A percentile compares a stretch with the other conserved stretches of the same genome.
Conservation (phyloP, 345 rosid genomes). For the Draba incana region DNA sequence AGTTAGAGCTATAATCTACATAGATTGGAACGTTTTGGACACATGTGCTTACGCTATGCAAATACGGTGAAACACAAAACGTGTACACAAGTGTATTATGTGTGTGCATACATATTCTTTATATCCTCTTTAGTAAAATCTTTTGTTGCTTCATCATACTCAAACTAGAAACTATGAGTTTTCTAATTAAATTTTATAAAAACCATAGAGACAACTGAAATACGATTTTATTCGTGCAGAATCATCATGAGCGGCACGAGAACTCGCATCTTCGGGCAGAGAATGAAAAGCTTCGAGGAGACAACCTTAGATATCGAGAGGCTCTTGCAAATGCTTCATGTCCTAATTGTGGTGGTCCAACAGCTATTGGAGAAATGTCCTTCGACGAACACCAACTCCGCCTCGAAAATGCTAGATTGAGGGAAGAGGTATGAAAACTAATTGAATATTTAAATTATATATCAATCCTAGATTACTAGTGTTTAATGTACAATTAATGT, state of each 20-base stretch:
- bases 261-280: conserved; percentile 80
- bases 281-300: conserved; percentile 90
- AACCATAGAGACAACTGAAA: neutral
- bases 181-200: conserved; percentile 2
- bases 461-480: neutral
- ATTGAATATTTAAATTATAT: neutral
- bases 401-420: conserved; percentile 78
- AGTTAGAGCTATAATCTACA: conserved; percentile 7
- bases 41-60: conserved; percentile 18
- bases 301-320: conserved; percentile 82
- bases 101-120: conserved; percentile 1
- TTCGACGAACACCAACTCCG: conserved; percentile 92
- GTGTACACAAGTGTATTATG: conserved; percentile 24
- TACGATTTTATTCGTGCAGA: conserved; percentile 44
- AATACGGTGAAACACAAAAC: conserved; percentile 37
- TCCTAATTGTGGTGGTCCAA: conserved; percentile 96
- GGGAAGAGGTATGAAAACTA: conserved; percentile 73
- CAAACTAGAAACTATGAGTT: conserved; percentile 3
- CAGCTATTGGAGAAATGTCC: conserved; percentile 93
- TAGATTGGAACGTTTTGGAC: conserved; percentile 26
- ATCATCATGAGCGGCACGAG: conserved; percentile 86
- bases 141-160: conserved; percentile 10
- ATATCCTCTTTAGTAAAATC: conserved; percentile 29
- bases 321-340: conserved; percentile 92
- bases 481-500: neutral